A percentile compares a stretch with the other conserved stretches of the same genome.
phyloP scores from a whole-genome alignment of 257 asterid genomes.

The Cinchona pubescens region DNA sequence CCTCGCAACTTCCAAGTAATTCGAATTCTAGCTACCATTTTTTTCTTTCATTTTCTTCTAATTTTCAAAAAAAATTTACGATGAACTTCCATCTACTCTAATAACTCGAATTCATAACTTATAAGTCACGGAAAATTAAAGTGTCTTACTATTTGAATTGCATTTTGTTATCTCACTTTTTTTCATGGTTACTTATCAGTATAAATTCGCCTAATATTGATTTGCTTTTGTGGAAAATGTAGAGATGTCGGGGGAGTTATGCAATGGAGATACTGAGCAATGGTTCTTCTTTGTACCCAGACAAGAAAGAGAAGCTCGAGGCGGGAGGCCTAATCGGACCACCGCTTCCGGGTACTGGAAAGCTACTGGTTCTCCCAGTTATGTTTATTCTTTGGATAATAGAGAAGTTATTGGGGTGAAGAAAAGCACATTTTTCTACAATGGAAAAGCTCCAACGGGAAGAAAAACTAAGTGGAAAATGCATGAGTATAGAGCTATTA shows the following conservation, averaged over 20 bases:
- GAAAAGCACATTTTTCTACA: conserved; percentile 76
- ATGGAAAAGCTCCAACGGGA: conserved; percentile 72
- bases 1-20: conserved; percentile 77
- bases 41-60: not conserved
- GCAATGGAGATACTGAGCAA: conserved; percentile 65
- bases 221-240: not conserved
- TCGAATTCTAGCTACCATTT: conserved; percentile 1
- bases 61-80: too few species aligned
- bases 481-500: conserved; percentile 74
- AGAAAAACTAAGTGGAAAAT: conserved; percentile 73
- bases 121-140: too few species aligned
- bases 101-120: too few species aligned
- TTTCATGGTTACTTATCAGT: too few species aligned
- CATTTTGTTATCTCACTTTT: too few species aligned
- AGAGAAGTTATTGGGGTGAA: conserved; percentile 64
- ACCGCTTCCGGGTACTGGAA: conserved; percentile 79
- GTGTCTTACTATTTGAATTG: too few species aligned
- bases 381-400: conserved; percentile 56
- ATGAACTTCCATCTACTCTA: too few species aligned
- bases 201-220: not conserved
- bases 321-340: conserved; percentile 69
- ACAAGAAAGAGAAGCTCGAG: conserved; percentile 64
- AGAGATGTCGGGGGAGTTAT: conserved; percentile 62
- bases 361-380: conserved; percentile 76
- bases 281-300: conserved; percentile 78